Evolutionary conservation across 768 basidiomycete genomes (phyloP).

Genomic region (Trichaptum fuscoviolaceum): DNA sequence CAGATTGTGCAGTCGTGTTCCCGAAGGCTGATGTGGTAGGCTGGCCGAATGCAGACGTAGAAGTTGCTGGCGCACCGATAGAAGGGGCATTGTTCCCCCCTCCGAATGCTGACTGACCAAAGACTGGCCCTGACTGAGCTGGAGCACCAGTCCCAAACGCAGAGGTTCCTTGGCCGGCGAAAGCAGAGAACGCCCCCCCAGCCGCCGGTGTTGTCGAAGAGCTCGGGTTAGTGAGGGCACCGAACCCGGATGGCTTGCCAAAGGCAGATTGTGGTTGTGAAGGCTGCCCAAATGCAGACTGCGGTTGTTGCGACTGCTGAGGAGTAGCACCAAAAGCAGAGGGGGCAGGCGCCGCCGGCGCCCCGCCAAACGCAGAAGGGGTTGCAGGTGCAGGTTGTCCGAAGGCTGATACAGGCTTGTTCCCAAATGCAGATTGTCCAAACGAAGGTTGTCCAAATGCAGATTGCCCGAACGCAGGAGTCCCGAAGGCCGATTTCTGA

Average conservation of each 20-base stretch:
- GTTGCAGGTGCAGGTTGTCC: constrained; percentile 7
- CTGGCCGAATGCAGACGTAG: constrained; percentile 14
- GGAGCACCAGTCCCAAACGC: constrained; percentile 25
- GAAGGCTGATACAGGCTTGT: constrained; percentile 9
- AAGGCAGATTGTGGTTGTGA: constrained; percentile 26
- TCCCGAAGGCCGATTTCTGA: constrained; percentile 21
- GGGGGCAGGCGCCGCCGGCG: constrained; percentile 8
- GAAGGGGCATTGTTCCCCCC: constrained; percentile 14
- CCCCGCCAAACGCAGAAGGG: constrained; percentile 16
- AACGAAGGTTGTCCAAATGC: constrained; percentile 22
- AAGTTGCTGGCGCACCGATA: constrained; percentile 5
- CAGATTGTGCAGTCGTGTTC: constrained; percentile 20
- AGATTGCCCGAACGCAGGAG: constrained; percentile 34
- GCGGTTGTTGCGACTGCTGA: constrained; percentile 8
- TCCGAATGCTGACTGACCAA: constrained; percentile 2
- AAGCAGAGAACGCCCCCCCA: constrained; percentile 12
- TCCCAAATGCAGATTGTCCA: constrained; percentile 16
- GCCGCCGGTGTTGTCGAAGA: constrained; percentile 2
- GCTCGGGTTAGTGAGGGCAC: constrained; percentile 9
- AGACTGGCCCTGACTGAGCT: neutral
- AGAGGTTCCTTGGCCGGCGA: constrained; percentile 12
- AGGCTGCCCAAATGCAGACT: constrained; percentile 21
- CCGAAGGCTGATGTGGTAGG: constrained; percentile 21
- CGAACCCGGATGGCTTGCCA: constrained; percentile 19
- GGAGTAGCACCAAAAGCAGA: constrained; percentile 15